phyloP scores from a whole-genome alignment of 441 rosid species.

The Arabidopsis hybrid region DNA sequence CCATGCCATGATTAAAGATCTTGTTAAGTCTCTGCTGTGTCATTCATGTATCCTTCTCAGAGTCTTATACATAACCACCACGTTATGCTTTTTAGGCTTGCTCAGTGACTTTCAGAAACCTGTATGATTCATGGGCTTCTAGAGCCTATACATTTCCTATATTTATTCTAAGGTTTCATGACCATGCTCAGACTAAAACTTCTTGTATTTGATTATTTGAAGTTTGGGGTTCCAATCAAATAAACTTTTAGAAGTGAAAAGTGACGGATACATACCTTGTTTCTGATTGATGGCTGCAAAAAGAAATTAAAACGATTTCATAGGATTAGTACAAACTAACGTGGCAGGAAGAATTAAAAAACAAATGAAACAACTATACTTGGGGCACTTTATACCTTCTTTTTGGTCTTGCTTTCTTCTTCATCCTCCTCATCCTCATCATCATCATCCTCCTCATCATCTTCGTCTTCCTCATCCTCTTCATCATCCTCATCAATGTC shows the following conservation, averaged over 20 bases:
- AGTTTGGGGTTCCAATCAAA: not conserved
- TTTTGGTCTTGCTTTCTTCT: slow-evolving; percentile 61
- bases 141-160: not conserved
- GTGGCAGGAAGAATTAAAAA: slow-evolving; percentile 6
- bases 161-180: slow-evolving; percentile 17
- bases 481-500: slow-evolving; percentile 42
- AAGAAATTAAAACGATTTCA: slow-evolving; percentile 3
- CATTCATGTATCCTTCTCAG: not conserved
- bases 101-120: not conserved
- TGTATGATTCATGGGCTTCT: not conserved
- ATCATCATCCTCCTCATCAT: slow-evolving; percentile 50
- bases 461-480: slow-evolving; percentile 45
- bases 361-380: not conserved
- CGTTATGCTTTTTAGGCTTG: not conserved
- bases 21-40: not conserved
- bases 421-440: slow-evolving; percentile 47
- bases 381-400: slow-evolving; percentile 52
- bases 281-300: slow-evolving; percentile 28
- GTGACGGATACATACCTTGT: slow-evolving; percentile 24
- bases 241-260: slow-evolving; percentile 9
- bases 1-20: slow-evolving; percentile 7
- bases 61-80: not conserved
- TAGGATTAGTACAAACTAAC: slow-evolving; percentile 2
- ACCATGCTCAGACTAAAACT: slow-evolving; percentile 18
- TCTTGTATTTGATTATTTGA: slow-evolving; percentile 6